Percentiles rank a stretch among this genome's conserved stretches.
phyloP scores from a whole-genome alignment of 192 early-diverging fungal genomes.

The Mortierella alpina region DNA sequence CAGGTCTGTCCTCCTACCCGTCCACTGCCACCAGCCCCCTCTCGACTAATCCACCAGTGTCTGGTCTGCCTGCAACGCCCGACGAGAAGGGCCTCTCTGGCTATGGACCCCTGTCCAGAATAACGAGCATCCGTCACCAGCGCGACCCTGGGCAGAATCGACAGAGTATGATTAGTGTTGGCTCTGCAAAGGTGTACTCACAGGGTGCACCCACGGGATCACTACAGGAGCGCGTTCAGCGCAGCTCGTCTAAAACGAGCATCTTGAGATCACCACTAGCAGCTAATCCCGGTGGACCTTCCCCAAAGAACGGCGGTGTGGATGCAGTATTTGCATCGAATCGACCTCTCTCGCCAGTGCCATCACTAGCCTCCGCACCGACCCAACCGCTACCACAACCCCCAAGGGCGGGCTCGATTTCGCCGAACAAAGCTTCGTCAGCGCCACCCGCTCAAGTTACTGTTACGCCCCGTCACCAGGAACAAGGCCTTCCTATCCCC shows the following conservation, averaged over 20 bases:
- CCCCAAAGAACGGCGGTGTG: not conserved
- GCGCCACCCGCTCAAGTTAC: not conserved
- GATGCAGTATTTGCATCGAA: not conserved
- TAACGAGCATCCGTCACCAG: constrained; percentile 31
- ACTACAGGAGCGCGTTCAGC: constrained; percentile 40
- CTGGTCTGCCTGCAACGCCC: constrained; percentile 26
- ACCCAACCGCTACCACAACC: constrained; percentile 37
- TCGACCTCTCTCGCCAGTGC: constrained; percentile 31
- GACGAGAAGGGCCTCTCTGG: not conserved
- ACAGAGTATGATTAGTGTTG: constrained; percentile 21
- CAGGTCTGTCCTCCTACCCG: constrained; percentile 10
- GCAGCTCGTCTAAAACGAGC: constrained; percentile 20
- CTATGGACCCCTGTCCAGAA: constrained; percentile 19
- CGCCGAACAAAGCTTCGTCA: constrained; percentile 7
- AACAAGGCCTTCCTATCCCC: constrained; percentile 22
- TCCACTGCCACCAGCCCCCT: constrained; percentile 1
- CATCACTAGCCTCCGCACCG: constrained; percentile 22
- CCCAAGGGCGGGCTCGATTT: constrained; percentile 26
- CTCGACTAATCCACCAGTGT: constrained; percentile 14
- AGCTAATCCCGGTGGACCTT: not conserved
- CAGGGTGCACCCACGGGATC: constrained; percentile 12
- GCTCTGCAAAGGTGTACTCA: not conserved
- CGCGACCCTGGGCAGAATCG: constrained; percentile 16
- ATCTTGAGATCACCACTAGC: constrained; percentile 4
- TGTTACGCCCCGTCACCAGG: constrained; percentile 18